A percentile compares a stretch with the other conserved stretches of the same genome.
Conservation (phyloP, 1,284 basidiomycete species). For the Heliocybe sulcata region DNA sequence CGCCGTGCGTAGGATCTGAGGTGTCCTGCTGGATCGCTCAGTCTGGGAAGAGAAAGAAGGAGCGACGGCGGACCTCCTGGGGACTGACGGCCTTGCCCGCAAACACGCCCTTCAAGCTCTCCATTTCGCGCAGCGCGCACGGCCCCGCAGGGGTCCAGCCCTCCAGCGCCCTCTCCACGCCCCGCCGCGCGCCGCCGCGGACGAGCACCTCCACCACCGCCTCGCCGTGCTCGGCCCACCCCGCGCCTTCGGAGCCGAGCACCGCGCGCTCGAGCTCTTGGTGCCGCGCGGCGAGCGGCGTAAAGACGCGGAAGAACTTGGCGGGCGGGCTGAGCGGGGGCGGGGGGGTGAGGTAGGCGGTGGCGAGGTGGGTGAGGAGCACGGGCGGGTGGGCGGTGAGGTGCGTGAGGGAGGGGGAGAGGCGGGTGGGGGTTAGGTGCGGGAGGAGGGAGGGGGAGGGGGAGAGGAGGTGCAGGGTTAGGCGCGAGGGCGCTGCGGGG, state of each 20-base stretch:
- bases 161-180: constrained; percentile 54
- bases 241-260: constrained; percentile 47
- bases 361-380: constrained; percentile 56
- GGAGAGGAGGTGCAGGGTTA: constrained; percentile 57
- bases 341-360: constrained; percentile 60
- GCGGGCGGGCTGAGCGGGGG: constrained; percentile 52
- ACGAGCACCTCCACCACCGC: constrained; percentile 59
- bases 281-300: constrained; percentile 54
- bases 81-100: constrained; percentile 22
- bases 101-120: constrained; percentile 40
- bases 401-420: constrained; percentile 62
- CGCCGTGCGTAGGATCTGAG: constrained; percentile 52
- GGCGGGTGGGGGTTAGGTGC: constrained; percentile 50
- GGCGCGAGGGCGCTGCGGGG: constrained; percentile 48
- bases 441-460: constrained; percentile 33
- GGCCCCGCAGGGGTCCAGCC: constrained; percentile 55
- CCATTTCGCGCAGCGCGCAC: constrained; percentile 38
- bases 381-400: constrained; percentile 59
- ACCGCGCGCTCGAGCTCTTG: constrained; percentile 55
- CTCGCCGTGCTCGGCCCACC: constrained; percentile 35
- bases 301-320: constrained; percentile 72
- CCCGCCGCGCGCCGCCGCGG: constrained; percentile 34
- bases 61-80: neutral
- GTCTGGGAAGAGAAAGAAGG: constrained; percentile 5
- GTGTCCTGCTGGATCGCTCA: constrained; percentile 22